These are phyloP conservation scores for Tuber indicum DNA, from an alignment of 495 filamentous ascomycete species.

Conservation along the genomic window DNA sequence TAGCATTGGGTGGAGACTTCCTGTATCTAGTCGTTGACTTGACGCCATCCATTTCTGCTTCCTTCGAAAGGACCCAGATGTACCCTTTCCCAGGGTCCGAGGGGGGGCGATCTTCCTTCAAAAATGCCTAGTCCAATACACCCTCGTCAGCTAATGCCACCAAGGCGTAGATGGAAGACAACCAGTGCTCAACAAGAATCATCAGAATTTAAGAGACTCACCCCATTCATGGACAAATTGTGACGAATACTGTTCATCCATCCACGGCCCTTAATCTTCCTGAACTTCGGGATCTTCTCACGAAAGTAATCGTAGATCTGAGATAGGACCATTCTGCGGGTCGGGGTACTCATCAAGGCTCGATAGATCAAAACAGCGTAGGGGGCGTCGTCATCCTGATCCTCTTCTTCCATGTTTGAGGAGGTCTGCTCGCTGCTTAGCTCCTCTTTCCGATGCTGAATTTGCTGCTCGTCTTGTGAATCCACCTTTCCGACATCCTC, in stretches of 20 bases:
- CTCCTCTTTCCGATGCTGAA: neutral
- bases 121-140: conserved; percentile 32
- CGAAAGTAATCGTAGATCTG: conserved; percentile 90
- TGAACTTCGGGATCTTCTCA: conserved; percentile 69
- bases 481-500: neutral
- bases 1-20: conserved; percentile 27
- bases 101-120: conserved; percentile 32
- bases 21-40: conserved; percentile 72
- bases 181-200: neutral
- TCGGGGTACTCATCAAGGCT: conserved; percentile 60
- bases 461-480: neutral
- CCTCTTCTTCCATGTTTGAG: neutral
- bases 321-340: conserved; percentile 66
- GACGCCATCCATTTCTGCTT: conserved; percentile 57
- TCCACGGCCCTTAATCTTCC: conserved; percentile 58
- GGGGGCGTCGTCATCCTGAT: conserved; percentile 46
- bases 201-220: conserved; percentile 48
- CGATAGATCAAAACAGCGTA: conserved; percentile 79
- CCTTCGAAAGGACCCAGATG: conserved; percentile 59
- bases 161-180: neutral
- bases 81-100: conserved; percentile 25
- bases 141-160: neutral
- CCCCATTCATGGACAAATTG: conserved; percentile 93
- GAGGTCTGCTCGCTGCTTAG: neutral
- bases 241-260: conserved; percentile 98